A percentile compares a stretch with the other conserved stretches of the same genome.
Evolutionary conservation across 495 filamentous ascomycete genomes (phyloP).

Genomic region (Lepidopterella palustris): DNA sequence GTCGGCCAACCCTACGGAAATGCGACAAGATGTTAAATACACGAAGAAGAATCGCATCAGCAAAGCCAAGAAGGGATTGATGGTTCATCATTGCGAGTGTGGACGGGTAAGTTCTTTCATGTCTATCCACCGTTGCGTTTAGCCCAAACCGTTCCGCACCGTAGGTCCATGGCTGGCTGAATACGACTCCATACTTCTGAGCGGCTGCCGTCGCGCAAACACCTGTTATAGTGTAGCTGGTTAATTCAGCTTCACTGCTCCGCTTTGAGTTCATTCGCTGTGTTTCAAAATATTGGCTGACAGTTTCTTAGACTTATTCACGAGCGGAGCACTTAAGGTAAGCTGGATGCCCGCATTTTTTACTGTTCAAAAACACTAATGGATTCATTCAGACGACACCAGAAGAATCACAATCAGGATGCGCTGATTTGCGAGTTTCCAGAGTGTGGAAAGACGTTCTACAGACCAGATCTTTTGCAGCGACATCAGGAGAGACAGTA

Average conservation of each 20-base stretch:
- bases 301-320: constrained; percentile 43
- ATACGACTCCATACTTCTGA: not conserved
- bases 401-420: constrained; percentile 72
- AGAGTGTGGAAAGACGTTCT: constrained; percentile 58
- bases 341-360: constrained; percentile 10
- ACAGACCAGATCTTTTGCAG: constrained; percentile 66
- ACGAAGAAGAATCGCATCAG: constrained; percentile 38
- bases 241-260: not conserved
- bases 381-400: constrained; percentile 60
- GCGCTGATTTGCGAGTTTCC: constrained; percentile 59
- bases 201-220: not conserved
- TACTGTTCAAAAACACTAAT: not conserved
- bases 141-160: not conserved
- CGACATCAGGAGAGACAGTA: constrained; percentile 82
- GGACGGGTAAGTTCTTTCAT: constrained; percentile 32
- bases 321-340: constrained; percentile 81
- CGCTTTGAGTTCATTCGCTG: not conserved
- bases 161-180: not conserved
- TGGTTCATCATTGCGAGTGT: constrained; percentile 37
- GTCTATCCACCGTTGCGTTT: constrained; percentile 3
- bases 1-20: constrained; percentile 23
- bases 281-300: not conserved
- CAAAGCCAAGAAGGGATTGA: constrained; percentile 38
- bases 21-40: constrained; percentile 29
- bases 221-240: not conserved